These are phyloP conservation scores for Fennellomyces sp. DNA, from an alignment of 371 early-diverging fungal genomes.

Conservation along the genomic window DNA sequence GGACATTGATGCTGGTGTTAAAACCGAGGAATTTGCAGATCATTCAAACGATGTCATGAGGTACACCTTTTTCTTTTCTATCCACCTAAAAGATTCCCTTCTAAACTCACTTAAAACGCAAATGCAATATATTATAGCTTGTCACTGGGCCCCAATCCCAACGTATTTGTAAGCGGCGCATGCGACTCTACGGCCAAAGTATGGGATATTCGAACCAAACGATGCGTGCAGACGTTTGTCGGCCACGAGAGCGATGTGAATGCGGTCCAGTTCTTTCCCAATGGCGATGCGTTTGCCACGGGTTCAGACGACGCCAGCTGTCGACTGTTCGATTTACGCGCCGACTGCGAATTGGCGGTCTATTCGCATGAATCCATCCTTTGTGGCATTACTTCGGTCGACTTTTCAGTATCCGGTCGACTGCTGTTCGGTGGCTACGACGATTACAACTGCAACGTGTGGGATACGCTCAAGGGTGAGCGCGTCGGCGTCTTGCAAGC, in stretches of 20 bases:
- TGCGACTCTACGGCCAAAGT: constrained; percentile 99
- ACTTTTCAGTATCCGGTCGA: constrained; percentile 94
- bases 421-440: constrained; percentile 98
- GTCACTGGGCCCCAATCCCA: constrained; percentile 90
- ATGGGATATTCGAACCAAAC: constrained; percentile 96
- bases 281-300: constrained; percentile 95
- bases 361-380: constrained; percentile 96
- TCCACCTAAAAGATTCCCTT: background rate
- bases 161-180: constrained; percentile 96
- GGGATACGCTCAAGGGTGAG: constrained; percentile 97
- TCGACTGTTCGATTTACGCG: constrained; percentile 95
- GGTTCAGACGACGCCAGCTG: constrained; percentile 99
- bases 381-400: constrained; percentile 97
- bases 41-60: constrained; percentile 98
- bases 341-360: constrained; percentile 94
- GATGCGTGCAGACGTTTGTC: constrained; percentile 96
- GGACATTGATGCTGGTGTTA: constrained; percentile 96
- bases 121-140: constrained; percentile 49
- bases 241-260: constrained; percentile 99
- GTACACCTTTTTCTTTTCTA: constrained; percentile 25
- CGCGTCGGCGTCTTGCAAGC: constrained; percentile 91
- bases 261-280: constrained; percentile 98
- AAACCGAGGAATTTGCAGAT: constrained; percentile 91
- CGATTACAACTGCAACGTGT: constrained; percentile 97
- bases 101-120: background rate